Evolutionary conservation across 1,284 basidiomycete species (phyloP), one percentile per base, ranked within the genome.

Genomic region (Moesziomyces aphidis): DNA sequence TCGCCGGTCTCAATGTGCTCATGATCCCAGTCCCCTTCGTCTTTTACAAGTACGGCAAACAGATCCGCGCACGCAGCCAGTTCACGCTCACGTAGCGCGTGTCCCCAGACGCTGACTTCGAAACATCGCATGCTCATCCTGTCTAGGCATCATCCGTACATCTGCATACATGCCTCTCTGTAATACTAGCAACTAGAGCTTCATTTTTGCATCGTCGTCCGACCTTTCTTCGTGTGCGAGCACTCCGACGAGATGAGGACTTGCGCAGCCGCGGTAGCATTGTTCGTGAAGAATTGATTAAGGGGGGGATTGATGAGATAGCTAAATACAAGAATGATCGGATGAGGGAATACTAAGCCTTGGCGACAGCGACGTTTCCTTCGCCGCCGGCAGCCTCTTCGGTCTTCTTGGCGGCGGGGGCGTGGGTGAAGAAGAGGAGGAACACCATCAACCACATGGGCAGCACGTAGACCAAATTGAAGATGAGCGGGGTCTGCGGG

Each of bases 391-490:
- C 57, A 31, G 31, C 50, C 6, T 19, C 62, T 0, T 50, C 50
- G 0, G 58, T 49, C 28, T 61, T 57, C 57, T 69, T 66, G 39
- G 50, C 54, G 0, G 49, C 61, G 3, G 76, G 76, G 8, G 76
- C 73, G 55, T 78, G 76, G 2, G 72, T 70, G 44, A 78, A 78
- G 73, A 78, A 78, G 21, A 78, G 68, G 36, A 76, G 48, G 43
- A 78, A 73, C 3, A 76, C 64, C 73, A 72, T 73, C 26, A 78
- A 39, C 76, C 76, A 78, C 73, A 66, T 68, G n/a, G 76, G 76
- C 21, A 78, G 36, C 5, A 78, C 56, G 44, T 78, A 78, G 15
- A 78, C 76, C 56, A 78, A 47, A 26, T 78, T 78, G 50, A 78
- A 76, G 42, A 78, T 72, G 36, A 76, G 24, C 22, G 76, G 76